phyloP scores from a whole-genome alignment of 176 grass and related monocot species.

The Neostapfia colusana region DNA sequence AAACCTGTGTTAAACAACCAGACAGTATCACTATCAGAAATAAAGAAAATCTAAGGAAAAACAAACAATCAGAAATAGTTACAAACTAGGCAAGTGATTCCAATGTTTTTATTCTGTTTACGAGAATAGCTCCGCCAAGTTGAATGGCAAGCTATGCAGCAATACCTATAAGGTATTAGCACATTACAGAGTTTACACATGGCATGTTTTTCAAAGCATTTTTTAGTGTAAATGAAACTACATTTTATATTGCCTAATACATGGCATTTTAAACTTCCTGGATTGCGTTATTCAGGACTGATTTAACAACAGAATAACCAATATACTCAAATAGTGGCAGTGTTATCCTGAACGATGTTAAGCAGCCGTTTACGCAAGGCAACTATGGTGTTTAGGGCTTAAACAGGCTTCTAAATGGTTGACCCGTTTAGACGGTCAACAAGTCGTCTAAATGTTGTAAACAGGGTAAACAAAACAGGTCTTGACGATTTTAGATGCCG shows the following conservation, averaged over 20 bases:
- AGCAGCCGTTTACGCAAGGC: no score
- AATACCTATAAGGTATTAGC: not conserved
- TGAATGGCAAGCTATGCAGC: not conserved
- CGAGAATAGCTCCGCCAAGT: not conserved
- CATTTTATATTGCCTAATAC: not conserved
- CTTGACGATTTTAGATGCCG: no score
- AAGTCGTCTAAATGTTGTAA: no score
- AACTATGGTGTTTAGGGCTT: no score
- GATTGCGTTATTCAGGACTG: slow-evolving; percentile 21
- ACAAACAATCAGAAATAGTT: slow-evolving; percentile 10
- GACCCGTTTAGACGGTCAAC: no score
- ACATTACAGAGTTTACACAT: not conserved
- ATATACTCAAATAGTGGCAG: not conserved
- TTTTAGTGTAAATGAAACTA: not conserved
- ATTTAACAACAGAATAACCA: not conserved
- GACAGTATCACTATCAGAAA: slow-evolving; percentile 4
- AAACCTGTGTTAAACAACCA: slow-evolving; percentile 54
- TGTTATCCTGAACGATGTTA: no score
- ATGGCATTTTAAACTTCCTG: not conserved
- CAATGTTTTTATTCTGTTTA: not conserved
- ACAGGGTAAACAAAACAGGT: no score
- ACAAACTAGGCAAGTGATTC: slow-evolving; percentile 14
- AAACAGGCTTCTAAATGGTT: no score
- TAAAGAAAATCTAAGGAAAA: not conserved
- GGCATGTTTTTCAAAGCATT: not conserved